Base-by-base conservation (phyloP, 2,329 filamentous ascomycete species). In the Aspergillus felis region DNA sequence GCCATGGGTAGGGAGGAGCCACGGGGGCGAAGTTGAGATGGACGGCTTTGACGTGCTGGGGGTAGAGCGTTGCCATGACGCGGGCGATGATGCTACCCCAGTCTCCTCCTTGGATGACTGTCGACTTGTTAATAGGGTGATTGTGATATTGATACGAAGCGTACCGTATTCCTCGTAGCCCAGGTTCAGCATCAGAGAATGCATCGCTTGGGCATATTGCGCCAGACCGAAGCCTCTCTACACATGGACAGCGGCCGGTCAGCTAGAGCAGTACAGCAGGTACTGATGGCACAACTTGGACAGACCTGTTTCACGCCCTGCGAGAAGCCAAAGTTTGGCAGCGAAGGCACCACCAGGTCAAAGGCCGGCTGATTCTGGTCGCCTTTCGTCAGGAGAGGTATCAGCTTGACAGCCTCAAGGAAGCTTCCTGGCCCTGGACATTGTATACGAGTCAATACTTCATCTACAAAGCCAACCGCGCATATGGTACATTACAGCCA, bases 41-140 rank as follows among this genome's bases (percentile, higher is more conserved):
- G 3, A 79, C 81, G 35, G 85, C 85, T 61, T 82, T 78, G 64
- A 82, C 81, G 58, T 81, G 71, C 2, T 81, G 60, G 0, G 86
- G 84, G 63, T 87, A 90, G 1, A 82, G 69, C 5, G 82, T 69
- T 0, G 83, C 83, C 56, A 92, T 82, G 9, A 80, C 72, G 3
- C 88, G 82, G 10, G 86, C 87, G 63, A 91, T 82, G 64, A 81
- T 79, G 67, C 81, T 69, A 20, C 88, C 89, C 87, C 87, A 90
- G 66, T 91, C 88, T 28, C 88, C 88, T 61, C 86, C 87, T 72
- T 89, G 83, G 6, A 78, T 76, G 1, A 75, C 68, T 67, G 35
- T 50, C 44, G 3, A n/a, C 7, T 17, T 12, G 20, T 44, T 4
- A 49, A 35, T 5, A 41, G 12, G 12, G 8, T 32, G 35, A 4